phyloP scores from a whole-genome alignment of 306 rosid species.

The Castanea mollissima region DNA sequence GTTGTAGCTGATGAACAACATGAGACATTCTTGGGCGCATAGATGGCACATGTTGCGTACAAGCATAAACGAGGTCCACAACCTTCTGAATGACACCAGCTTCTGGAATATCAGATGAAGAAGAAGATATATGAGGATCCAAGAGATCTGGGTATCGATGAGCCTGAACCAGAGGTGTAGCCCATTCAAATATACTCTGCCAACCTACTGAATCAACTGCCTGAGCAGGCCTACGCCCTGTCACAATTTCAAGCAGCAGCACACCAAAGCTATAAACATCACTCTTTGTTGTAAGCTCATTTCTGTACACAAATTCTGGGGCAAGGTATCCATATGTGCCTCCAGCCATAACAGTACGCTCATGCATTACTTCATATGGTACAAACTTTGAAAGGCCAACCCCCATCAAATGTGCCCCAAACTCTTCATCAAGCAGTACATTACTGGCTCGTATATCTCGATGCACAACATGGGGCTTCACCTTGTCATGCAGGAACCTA shows the following conservation, averaged over 20 bases:
- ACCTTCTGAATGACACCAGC: conserved; percentile 78
- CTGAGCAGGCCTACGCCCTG: conserved; percentile 95
- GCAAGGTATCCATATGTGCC: conserved; percentile 98
- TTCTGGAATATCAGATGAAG: conserved; percentile 65
- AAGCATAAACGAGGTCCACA: conserved; percentile 94
- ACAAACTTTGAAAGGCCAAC: conserved; percentile 93
- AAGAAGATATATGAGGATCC: conserved; percentile 74
- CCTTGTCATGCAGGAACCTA: conserved; percentile 98
- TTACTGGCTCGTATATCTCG: conserved; percentile 94
- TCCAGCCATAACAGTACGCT: conserved; percentile 96
- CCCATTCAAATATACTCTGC: conserved; percentile 99
- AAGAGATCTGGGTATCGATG: conserved; percentile 87
- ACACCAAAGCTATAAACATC: conserved; percentile 96
- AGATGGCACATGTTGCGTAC: conserved; percentile 98
- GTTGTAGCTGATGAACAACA: conserved; percentile 95
- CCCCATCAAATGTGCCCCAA: conserved; percentile 94
- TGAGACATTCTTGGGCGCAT: conserved; percentile 99
- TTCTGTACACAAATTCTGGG: conserved; percentile 88
- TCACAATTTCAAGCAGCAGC: conserved; percentile 84
- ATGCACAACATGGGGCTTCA: conserved; percentile 94
- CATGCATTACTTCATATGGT: conserved; percentile 91
- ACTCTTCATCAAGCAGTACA: conserved; percentile 93
- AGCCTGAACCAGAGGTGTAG: conserved; percentile 91
- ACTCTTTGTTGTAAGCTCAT: conserved; percentile 93
- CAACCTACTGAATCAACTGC: conserved; percentile 94